Evolutionary conservation across 768 basidiomycete genomes (phyloP), one percentile per base, ranked within the genome.

Genomic region (Leucosporidium creatinivorum): DNA sequence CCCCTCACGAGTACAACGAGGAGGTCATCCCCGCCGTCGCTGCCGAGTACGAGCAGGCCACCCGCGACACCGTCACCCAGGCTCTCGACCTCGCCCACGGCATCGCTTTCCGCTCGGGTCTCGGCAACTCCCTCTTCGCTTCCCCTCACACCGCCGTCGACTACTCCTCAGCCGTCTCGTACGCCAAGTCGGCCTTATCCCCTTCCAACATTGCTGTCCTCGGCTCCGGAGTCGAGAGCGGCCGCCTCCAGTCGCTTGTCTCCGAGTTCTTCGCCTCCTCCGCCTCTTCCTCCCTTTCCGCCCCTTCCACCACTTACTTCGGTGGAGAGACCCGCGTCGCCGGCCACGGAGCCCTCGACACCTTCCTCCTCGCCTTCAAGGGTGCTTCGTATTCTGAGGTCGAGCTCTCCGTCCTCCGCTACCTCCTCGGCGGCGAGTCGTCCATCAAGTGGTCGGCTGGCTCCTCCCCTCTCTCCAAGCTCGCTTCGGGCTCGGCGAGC

Each of bases 41-140:
- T 62, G 82, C 85, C 63, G 94, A 98, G 76, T 80, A 86, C 55
- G 78, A 82, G 49, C 80, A 84, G 28, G 89, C 86, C 19, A 77
- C 80, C 55, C 78, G 81, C 57, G 81, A 88, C 67, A 86, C 91
- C 12, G 81, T 83, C 28, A 83, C 84, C 2, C 82, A 83, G 73
- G 93, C 93, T 51, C 70, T 98, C 65, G 94, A 99, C 76, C 81
- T 87, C 48, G 93, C 92, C 6, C 94, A 98, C 78, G 79, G 84
- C 54, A 82, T 93, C 66, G 93, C 94, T 54, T 99, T 98, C 89
- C 91, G 93, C 76, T 83, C 82, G 52, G 94, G 94, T 21, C 91
- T 98, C 74, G 94, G 94, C 74, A 84, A 88, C 73, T 88, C 93
- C 28, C 84, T 97, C 68, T 91, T 90, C 79, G 88, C 92, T 25